Percentiles rank a stretch among this genome's conserved stretches.
phyloP scores from a whole-genome alignment of 2,329 filamentous ascomycete genomes.

The Paecilomyces variotii region DNA sequence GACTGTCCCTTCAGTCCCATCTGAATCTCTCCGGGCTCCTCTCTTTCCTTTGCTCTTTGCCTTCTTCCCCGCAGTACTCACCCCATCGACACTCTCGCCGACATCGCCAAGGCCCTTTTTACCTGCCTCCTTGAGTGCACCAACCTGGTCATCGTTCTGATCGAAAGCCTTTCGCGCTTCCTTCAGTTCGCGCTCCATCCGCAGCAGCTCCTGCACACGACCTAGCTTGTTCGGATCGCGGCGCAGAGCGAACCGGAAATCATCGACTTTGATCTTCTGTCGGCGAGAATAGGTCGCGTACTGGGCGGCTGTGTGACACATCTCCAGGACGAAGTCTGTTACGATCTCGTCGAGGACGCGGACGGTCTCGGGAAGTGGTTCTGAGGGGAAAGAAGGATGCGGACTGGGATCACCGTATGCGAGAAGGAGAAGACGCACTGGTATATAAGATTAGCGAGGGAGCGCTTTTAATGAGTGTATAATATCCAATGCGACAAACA shows the following conservation, averaged over 20 bases:
- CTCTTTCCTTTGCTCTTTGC: slow-evolving; percentile 30
- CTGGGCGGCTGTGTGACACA: slow-evolving; percentile 81
- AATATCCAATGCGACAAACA: neutral
- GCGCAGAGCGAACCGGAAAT: slow-evolving; percentile 90
- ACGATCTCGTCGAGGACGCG: slow-evolving; percentile 89
- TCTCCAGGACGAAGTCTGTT: slow-evolving; percentile 91
- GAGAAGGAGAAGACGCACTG: slow-evolving; percentile 36
- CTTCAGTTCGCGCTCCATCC: slow-evolving; percentile 81
- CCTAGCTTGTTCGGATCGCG: slow-evolving; percentile 80
- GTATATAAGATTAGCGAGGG: neutral
- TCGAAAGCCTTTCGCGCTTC: slow-evolving; percentile 60
- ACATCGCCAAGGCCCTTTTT: slow-evolving; percentile 26
- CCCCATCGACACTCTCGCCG: slow-evolving; percentile 17
- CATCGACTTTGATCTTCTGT: slow-evolving; percentile 96
- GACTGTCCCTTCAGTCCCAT: slow-evolving; percentile 27
- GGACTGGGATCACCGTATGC: slow-evolving; percentile 39
- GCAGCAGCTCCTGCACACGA: slow-evolving; percentile 79
- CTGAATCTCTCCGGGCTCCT: slow-evolving; percentile 21
- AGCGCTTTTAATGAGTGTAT: neutral
- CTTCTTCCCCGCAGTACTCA: slow-evolving; percentile 23
- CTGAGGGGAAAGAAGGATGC: slow-evolving; percentile 58
- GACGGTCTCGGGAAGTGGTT: slow-evolving; percentile 75
- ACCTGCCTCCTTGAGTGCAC: slow-evolving; percentile 26
- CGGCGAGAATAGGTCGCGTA: slow-evolving; percentile 79
- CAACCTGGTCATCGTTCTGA: slow-evolving; percentile 37